Evolutionary conservation across 2,329 filamentous ascomycete genomes (phyloP).

Genomic region (Byssothecium circinans): DNA sequence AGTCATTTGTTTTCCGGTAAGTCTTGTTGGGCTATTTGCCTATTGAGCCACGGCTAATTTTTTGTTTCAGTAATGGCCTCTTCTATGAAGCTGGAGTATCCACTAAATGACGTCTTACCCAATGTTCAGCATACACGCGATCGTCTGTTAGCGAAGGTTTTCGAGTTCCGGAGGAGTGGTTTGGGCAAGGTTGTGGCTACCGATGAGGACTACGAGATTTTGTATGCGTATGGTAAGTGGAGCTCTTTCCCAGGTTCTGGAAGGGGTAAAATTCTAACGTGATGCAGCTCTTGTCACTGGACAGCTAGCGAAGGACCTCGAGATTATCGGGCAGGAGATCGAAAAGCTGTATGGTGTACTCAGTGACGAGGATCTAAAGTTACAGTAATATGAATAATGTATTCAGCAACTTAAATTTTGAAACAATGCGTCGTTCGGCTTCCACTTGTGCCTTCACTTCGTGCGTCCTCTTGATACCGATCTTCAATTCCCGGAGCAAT

Average conservation of each 20-base stretch:
- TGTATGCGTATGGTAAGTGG: constrained; percentile 81
- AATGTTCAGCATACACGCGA: constrained; percentile 81
- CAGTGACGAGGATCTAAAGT: constrained; percentile 62
- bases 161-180: constrained; percentile 73
- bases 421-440: not conserved
- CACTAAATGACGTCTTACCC: constrained; percentile 84
- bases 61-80: constrained; percentile 71
- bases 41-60: constrained; percentile 14
- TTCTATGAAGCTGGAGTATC: constrained; percentile 92
- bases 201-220: constrained; percentile 82
- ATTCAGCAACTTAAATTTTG: not conserved
- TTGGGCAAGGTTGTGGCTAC: constrained; percentile 55
- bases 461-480: too few species aligned
- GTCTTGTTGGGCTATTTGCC: constrained; percentile 23
- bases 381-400: constrained; percentile 36
- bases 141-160: constrained; percentile 80
- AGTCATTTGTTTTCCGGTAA: constrained; percentile 75
- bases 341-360: constrained; percentile 63
- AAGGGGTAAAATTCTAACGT: not conserved
- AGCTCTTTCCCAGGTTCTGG: too few species aligned
- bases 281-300: constrained; percentile 61
- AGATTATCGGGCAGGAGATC: constrained; percentile 56
- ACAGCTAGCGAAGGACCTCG: constrained; percentile 60
- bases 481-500: too few species aligned
- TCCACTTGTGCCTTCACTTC: not conserved